Evolutionary conservation across 2,329 filamentous ascomycete species (phyloP).

Genomic region (Phialophora macrospora): DNA sequence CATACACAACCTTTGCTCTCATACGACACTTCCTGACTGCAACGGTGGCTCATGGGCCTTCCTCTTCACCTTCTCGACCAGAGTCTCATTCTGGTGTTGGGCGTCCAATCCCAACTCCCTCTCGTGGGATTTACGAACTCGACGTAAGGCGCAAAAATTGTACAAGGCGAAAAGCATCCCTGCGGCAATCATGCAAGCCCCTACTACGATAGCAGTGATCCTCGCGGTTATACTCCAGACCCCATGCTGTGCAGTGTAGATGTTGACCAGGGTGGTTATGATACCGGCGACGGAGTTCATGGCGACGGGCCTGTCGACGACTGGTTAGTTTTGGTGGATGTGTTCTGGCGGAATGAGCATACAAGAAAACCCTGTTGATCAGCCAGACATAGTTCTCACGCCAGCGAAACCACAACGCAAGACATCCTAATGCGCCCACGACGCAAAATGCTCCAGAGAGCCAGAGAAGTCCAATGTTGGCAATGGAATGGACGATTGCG

Average conservation of each 20-base stretch:
- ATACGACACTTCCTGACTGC: slow-evolving; percentile 29
- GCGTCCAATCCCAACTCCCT: slow-evolving; percentile 40
- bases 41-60: slow-evolving; percentile 31
- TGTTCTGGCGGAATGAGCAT: slow-evolving; percentile 3
- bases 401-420: slow-evolving; percentile 53
- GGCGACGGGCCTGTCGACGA: slow-evolving; percentile 40
- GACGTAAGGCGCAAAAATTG: slow-evolving; percentile 46
- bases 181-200: slow-evolving; percentile 35
- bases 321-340: slow-evolving; percentile 17
- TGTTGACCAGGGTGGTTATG: slow-evolving; percentile 56
- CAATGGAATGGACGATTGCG: slow-evolving; percentile 43
- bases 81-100: slow-evolving; percentile 27
- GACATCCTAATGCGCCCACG: slow-evolving; percentile 49
- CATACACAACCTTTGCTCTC: neutral
- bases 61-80: slow-evolving; percentile 35
- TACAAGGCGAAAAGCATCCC: slow-evolving; percentile 44
- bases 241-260: slow-evolving; percentile 48
- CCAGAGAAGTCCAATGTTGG: slow-evolving; percentile 51
- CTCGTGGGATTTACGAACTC: slow-evolving; percentile 44
- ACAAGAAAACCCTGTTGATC: slow-evolving; percentile 58
- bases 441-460: slow-evolving; percentile 53
- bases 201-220: slow-evolving; percentile 40
- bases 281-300: slow-evolving; percentile 58
- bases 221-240: slow-evolving; percentile 43
- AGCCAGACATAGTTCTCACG: slow-evolving; percentile 61